These are phyloP conservation scores for Monosporozyma servazzii DNA, from an alignment of 805 yeast genomes.

Conservation along the genomic window DNA sequence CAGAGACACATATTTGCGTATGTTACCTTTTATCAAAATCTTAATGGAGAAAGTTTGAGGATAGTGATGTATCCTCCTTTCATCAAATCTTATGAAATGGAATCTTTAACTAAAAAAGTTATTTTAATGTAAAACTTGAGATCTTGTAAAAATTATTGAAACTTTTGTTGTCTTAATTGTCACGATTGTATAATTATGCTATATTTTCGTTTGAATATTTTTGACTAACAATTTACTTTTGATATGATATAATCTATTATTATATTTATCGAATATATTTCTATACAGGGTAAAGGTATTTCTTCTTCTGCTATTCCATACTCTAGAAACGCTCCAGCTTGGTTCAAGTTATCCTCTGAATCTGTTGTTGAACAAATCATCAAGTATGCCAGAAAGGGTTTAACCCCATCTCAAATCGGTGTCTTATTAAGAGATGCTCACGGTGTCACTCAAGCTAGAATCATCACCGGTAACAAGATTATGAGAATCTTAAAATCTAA, in stretches of 20 bases:
- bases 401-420: slow-evolving; percentile 99
- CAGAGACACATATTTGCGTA: not conserved
- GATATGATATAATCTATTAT: slow-evolving; percentile 3
- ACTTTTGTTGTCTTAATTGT: not conserved
- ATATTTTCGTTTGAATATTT: not conserved
- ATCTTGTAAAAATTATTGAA: not conserved
- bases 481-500: slow-evolving; percentile 97
- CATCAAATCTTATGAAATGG: not conserved
- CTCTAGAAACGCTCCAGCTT: slow-evolving; percentile 97
- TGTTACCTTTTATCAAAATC: not conserved
- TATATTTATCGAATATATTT: slow-evolving; percentile 8
- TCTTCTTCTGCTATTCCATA: slow-evolving; percentile 98
- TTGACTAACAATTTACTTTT: slow-evolving; percentile 8
- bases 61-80: not conserved
- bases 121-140: not conserved
- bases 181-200: not conserved
- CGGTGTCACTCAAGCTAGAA: slow-evolving; percentile 97
- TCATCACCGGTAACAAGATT: slow-evolving; percentile 98
- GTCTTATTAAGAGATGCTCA: slow-evolving; percentile 99
- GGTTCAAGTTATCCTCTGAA: slow-evolving; percentile 97
- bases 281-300: slow-evolving; percentile 91
- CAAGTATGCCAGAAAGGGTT: slow-evolving; percentile 99
- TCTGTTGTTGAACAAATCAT: slow-evolving; percentile 94
- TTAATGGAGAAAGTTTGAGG: not conserved
- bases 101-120: not conserved